Evolutionary conservation across 345 rosid species (phyloP), one percentile per base, ranked within the genome.

Genomic region (Aegle marmelos): DNA sequence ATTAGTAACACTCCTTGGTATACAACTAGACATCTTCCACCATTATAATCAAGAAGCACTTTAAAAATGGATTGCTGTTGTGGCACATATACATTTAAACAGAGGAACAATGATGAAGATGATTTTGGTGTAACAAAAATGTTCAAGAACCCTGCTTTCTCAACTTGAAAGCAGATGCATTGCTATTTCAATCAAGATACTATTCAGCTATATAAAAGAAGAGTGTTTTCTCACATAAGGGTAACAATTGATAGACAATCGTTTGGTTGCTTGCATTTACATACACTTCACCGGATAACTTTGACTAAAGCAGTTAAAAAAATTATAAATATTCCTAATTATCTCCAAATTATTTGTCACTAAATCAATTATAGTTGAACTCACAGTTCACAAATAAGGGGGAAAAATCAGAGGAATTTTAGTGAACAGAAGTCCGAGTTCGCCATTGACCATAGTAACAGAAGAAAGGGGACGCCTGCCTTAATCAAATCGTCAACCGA

Each of bases 381-480:
- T 34, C 6, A 3, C 56, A 50, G 16, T 14, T 50, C 56, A 50
- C 56, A 50, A 16, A 41, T 11, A 41, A 41, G 7, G 16, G 1
- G 16, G 2, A 11, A 11, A 41, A 41, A 10, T 16, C 22, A 50
- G 56, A 50, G 99, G 97, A 75, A 95, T 68, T 64, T 72, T 69
- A 76, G 92, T 82, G 79, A 92, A 79, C n/a, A 90, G 78, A 45
- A 93, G 73, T 30, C 97, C 92, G 33, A 92, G 82, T 37, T 80
- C 62, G 31, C 99, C 99, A 56, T 82, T 71, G 62, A 95, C 88
- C 65, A 58, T 36, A 24, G 94, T 87, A 57, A 74, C 64, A 1
- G 97, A 76, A 92, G 97, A 73, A 93, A 90, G 36, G 93, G 92
- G 19, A 95, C 70, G 13, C 91, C 85, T 28, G 97, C 99, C 61